These are phyloP conservation scores for Castanospermum australe DNA, from an alignment of 306 rosid genomes.

Conservation along the genomic window DNA sequence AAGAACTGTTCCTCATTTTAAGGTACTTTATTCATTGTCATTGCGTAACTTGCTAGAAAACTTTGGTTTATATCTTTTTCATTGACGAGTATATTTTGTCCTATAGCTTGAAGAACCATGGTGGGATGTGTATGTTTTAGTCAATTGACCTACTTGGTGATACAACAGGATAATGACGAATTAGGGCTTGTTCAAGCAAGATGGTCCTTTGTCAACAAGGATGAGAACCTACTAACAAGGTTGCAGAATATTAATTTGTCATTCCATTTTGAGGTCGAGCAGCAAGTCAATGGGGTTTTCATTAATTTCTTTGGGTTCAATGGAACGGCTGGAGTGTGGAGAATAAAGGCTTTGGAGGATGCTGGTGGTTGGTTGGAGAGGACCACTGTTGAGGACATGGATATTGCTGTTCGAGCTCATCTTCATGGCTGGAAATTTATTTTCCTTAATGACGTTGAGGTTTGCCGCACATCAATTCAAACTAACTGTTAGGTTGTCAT, in stretches of 20 bases:
- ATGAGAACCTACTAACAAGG: constrained; percentile 83
- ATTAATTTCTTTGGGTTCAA: constrained; percentile 92
- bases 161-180: constrained; percentile 66
- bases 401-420: constrained; percentile 94
- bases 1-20: constrained; percentile 86
- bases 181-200: constrained; percentile 89
- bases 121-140: constrained; percentile 9
- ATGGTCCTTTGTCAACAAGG: constrained; percentile 97
- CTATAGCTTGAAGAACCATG: neutral
- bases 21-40: constrained; percentile 41
- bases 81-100: neutral
- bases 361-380: constrained; percentile 99
- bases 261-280: constrained; percentile 94
- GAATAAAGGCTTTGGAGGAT: constrained; percentile 86
- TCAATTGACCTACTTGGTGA: constrained; percentile 3
- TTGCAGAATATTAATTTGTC: constrained; percentile 83
- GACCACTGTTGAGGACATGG: constrained; percentile 98
- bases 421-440: constrained; percentile 97
- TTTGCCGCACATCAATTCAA: constrained; percentile 8
- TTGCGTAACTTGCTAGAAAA: neutral
- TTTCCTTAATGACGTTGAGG: constrained; percentile 97
- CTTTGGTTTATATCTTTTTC: neutral
- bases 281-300: constrained; percentile 87
- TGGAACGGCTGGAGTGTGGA: constrained; percentile 99
- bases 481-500: neutral